These are phyloP conservation scores for Cydonia oblonga DNA, from an alignment of 331 rosid genomes.

Conservation along the genomic window DNA sequence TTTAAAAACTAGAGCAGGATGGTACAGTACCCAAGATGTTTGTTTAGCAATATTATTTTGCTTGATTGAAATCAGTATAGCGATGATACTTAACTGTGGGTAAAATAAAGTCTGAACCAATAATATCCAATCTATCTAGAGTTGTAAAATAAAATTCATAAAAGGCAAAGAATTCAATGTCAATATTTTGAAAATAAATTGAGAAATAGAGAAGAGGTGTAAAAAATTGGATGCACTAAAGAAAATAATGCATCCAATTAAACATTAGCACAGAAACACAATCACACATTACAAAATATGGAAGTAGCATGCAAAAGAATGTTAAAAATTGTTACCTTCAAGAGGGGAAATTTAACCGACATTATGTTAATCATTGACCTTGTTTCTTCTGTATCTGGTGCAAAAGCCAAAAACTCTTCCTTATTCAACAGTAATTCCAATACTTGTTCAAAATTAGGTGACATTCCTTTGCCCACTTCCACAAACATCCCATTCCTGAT, in stretches of 20 bases:
- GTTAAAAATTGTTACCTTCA: conserved; percentile 41
- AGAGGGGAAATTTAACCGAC: conserved; percentile 65
- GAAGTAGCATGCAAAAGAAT: background rate
- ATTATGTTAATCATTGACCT: conserved; percentile 56
- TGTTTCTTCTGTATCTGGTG: conserved; percentile 66
- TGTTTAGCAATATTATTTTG: background rate
- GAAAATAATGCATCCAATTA: background rate
- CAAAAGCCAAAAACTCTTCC: conserved; percentile 79
- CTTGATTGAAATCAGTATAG: background rate
- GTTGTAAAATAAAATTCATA: background rate
- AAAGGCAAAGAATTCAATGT: background rate
- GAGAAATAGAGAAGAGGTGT: background rate
- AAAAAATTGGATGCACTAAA: background rate
- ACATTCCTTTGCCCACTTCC: conserved; percentile 84
- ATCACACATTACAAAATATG: background rate
- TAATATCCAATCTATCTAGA: background rate
- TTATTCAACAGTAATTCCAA: conserved; percentile 44
- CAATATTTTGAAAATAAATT: background rate
- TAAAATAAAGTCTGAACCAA: background rate
- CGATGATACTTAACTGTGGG: background rate
- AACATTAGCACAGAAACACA: background rate
- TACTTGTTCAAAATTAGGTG: conserved; percentile 71
- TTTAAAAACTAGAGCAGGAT: background rate
- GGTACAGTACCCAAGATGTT: background rate
- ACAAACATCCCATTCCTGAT: conserved; percentile 54